Base-by-base conservation (phyloP, 768 basidiomycete species). In the Artomyces pyxidatus region DNA sequence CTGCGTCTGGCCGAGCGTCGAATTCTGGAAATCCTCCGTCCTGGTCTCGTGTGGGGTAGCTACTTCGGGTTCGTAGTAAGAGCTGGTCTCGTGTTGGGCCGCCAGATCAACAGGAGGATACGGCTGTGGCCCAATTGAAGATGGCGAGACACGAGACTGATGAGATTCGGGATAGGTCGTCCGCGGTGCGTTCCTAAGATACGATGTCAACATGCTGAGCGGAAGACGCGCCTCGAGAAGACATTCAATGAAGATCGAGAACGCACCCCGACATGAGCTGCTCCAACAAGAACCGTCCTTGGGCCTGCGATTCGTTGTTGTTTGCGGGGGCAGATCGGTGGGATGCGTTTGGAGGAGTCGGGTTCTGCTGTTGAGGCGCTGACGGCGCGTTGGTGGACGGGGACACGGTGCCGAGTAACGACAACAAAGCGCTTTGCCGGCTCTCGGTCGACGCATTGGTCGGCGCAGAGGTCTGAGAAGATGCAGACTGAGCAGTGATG, bases 241-340 rank as follows among this genome's bases (percentile, higher is more conserved):
- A 6, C 19, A 3, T 12, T n/a, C 14, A 49, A 42, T 27, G 42
- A 48, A 56, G 50, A 50, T 55, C 49, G 25, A 48, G 51, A 14
- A 72, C 83, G 68, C 62, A 90, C 88, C 85, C 83, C 49, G 80
- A 72, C 81, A 91, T 86, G 51, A 91, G 70, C 61, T 88, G 85
- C 56, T 91, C 88, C 52, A 91, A 66, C 56, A 90, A 63, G 52
- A 81, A 71, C 67, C 88, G 87, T 49, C 83, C 81, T n/a, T n/a
- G n/a, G n/a, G n/a, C n/a, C 61, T 86, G 84, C 0, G 77, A 65
- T 53, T 87, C 83, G 57, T 74, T 78, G 50, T 10, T 61, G 52
- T 74, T 77, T 11, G 76, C 69, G 4, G 80, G 75, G 47, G 72
- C 72, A 12, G 81, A 71, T 59, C 80, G 66, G 53, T 75, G 71